Evolutionary conservation across 306 rosid species (phyloP), one percentile per base, ranked within the genome.

Genomic region (Prunus padus): DNA sequence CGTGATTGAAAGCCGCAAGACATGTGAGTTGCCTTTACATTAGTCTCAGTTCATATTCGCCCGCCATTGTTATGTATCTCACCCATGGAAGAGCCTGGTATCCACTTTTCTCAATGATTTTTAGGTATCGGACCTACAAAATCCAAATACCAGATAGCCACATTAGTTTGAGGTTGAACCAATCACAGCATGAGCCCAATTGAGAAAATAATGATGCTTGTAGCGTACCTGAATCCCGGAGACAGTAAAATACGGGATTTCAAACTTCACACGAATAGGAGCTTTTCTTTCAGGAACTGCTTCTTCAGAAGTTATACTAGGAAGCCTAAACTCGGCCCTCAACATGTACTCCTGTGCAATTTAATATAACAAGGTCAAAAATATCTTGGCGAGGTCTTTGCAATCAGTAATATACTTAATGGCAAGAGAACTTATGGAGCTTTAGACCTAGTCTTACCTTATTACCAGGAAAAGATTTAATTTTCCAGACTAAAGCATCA

Each of bases 181-280:
- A 25, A 59, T 45, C 67, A 59, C 56, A 73, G 45, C 28, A 44
- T 37, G 28, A 22, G 18, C 47, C 47, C 55, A 22, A 46, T 12
- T 1, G 52, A 10, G 26, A 23, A 74, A 45, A 67, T 49, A 25
- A 37, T 9, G 26, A 59, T 28, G 47, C 46, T 23, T 20, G 23
- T 49, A 63, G 52, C 68, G n/a, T 73, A 66, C 97, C 96, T 92
- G 96, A 73, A 92, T 92, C 64, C 96, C 97, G 1, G 96, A 92
- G 73, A 89, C 90, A 12, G 97, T 92, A 77, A 92, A 92, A 80
- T 92, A 92, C 37, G 97, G 97, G 82, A 89, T 92, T 87, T 89
- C 96, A 85, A 92, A 92, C 87, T 88, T 92, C 76, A 92, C 91
- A 37, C 91, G 93, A 66, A 92, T 79, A 15, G 96, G 97, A 81